Percentiles rank a stretch among this genome's conserved stretches.
Evolutionary conservation across 768 basidiomycete genomes (phyloP).

Genomic region (Suillus subluteus): DNA sequence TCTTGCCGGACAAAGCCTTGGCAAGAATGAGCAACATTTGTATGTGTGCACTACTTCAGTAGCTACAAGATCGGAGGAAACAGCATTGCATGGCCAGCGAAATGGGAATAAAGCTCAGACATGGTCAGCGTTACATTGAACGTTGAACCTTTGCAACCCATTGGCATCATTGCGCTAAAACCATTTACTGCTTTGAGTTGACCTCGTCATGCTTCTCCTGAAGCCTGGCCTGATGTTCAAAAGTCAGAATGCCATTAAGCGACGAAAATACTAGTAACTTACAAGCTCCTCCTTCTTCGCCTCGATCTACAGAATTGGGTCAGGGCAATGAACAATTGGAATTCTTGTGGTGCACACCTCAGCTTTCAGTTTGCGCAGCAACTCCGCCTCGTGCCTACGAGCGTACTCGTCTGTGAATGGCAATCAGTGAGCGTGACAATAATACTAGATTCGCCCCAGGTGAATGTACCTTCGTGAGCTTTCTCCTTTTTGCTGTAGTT

Average conservation of each 20-base stretch:
- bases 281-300: conserved; percentile 37
- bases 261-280: conserved; percentile 15
- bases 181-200: conserved; percentile 4
- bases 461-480: conserved; percentile 61
- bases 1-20: background rate
- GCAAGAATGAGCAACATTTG: background rate
- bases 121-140: background rate
- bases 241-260: background rate
- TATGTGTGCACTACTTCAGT: background rate
- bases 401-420: conserved; percentile 60
- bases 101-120: background rate
- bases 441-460: background rate
- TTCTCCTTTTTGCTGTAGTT: conserved; percentile 68
- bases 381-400: conserved; percentile 58
- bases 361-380: conserved; percentile 60
- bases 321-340: background rate
- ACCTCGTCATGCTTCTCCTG: conserved; percentile 10
- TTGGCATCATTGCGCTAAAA: background rate
- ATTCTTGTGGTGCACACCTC: conserved; percentile 43
- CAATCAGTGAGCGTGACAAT: background rate
- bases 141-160: background rate
- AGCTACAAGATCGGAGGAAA: background rate
- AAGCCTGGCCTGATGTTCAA: background rate
- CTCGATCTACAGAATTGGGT: conserved; percentile 28
- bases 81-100: background rate